phyloP scores from a whole-genome alignment of 805 yeast species.

The Yamadazyma phyllophila region DNA sequence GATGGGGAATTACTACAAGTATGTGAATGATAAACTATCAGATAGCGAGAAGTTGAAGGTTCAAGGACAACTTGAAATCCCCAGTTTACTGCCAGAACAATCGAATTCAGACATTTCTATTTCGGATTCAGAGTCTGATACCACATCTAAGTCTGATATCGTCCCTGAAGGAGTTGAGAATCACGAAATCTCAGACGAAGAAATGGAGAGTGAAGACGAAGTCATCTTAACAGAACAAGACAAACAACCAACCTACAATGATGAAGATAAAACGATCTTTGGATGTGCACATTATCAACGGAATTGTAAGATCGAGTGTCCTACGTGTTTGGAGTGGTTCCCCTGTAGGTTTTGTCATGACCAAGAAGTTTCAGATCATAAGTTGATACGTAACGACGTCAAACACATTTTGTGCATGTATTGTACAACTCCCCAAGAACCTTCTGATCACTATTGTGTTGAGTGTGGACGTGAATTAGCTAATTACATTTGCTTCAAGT shows the following conservation, averaged over 20 bases:
- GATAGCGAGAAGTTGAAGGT: constrained; percentile 3
- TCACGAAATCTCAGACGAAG: neutral
- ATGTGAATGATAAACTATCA: constrained; percentile 33
- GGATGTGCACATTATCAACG: constrained; percentile 87
- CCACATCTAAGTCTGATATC: neutral
- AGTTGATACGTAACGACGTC: constrained; percentile 54
- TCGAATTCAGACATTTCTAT: too few species aligned
- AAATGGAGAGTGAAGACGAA: constrained; percentile 22
- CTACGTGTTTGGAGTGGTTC: constrained; percentile 70
- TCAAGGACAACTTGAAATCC: constrained; percentile 1
- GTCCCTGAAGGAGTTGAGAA: constrained; percentile 5
- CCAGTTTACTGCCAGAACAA: neutral
- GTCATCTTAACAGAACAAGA: constrained; percentile 51
- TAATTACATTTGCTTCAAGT: constrained; percentile 70
- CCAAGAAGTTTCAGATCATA: constrained; percentile 53
- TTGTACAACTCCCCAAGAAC: constrained; percentile 73
- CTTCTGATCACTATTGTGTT: constrained; percentile 62
- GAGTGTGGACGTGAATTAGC: constrained; percentile 69
- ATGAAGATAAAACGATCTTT: constrained; percentile 40
- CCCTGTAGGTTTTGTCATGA: constrained; percentile 88
- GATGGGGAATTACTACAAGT: constrained; percentile 65
- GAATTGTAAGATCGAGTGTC: constrained; percentile 80
- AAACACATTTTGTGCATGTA: constrained; percentile 76
- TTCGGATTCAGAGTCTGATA: neutral
- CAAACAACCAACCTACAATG: constrained; percentile 46